These are phyloP conservation scores for Amyloporia xantha DNA, from an alignment of 768 basidiomycete species.

Conservation along the genomic window DNA sequence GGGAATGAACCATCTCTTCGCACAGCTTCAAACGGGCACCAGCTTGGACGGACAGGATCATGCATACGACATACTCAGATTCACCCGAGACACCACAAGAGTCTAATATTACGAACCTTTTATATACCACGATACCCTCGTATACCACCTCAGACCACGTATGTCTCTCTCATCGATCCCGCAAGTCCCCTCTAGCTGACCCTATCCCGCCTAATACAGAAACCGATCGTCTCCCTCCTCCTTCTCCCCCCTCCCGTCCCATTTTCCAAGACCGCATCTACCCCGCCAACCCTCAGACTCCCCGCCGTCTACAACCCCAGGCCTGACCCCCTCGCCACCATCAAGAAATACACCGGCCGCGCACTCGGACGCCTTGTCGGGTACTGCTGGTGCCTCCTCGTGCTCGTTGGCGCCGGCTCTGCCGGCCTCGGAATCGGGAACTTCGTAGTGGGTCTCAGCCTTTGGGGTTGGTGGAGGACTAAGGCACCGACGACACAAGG, in stretches of 20 bases:
- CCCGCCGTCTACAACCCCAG: conserved; percentile 43
- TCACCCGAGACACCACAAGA: conserved; percentile 42
- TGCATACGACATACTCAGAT: conserved; percentile 76
- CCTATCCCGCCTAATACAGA: conserved; percentile 36
- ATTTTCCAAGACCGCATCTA: conserved; percentile 17
- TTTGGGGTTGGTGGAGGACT: conserved; percentile 56
- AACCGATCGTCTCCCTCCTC: conserved; percentile 78
- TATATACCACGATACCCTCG: conserved; percentile 77
- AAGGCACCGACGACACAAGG: neutral
- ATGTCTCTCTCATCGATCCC: conserved; percentile 22
- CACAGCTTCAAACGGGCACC: conserved; percentile 65
- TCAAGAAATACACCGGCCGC: conserved; percentile 63
- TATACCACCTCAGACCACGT: conserved; percentile 92
- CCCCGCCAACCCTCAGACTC: conserved; percentile 41
- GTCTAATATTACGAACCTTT: conserved; percentile 53
- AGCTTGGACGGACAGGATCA: conserved; percentile 89
- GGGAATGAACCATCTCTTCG: conserved; percentile 6
- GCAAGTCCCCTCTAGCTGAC: neutral
- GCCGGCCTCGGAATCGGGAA: conserved; percentile 65
- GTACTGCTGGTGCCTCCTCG: conserved; percentile 70
- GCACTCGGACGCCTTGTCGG: conserved; percentile 70
- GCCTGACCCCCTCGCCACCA: conserved; percentile 44
- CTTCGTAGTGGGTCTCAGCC: conserved; percentile 58
- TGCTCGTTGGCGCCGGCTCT: conserved; percentile 73
- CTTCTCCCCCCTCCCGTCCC: conserved; percentile 50